phyloP scores from a whole-genome alignment of 2,329 filamentous ascomycete genomes.

The Fusarium avenaceum region DNA sequence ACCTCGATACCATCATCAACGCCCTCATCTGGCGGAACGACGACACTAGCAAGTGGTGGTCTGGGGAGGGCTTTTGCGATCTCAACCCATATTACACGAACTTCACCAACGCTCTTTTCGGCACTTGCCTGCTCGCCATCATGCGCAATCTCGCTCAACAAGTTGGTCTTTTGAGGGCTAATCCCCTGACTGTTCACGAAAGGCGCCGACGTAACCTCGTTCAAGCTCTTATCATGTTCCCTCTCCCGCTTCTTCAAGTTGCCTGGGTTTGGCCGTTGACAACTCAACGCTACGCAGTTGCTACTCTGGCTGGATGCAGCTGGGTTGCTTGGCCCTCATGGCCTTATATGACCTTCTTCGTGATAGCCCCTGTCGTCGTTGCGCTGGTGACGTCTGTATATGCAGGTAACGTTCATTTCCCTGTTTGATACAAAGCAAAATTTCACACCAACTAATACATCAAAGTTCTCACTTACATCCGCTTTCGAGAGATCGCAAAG shows the following conservation, averaged over 20 bases:
- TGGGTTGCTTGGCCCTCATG: slow-evolving; percentile 61
- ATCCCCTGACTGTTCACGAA: slow-evolving; percentile 58
- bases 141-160: slow-evolving; percentile 67
- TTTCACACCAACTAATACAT: background rate
- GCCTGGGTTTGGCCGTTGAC: slow-evolving; percentile 63
- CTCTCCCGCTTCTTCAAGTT: slow-evolving; percentile 64
- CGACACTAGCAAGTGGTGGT: slow-evolving; percentile 64
- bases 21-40: slow-evolving; percentile 67
- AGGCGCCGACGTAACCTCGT: slow-evolving; percentile 58
- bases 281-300: slow-evolving; percentile 63
- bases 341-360: slow-evolving; percentile 64
- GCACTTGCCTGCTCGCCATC: slow-evolving; percentile 66
- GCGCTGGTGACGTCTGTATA: slow-evolving; percentile 61
- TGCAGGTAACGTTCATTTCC: slow-evolving; percentile 59
- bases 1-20: slow-evolving; percentile 64
- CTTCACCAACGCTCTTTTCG: slow-evolving; percentile 61
- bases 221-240: slow-evolving; percentile 69
- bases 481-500: slow-evolving; percentile 62
- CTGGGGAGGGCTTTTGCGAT: slow-evolving; percentile 68
- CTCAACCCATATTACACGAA: slow-evolving; percentile 64
- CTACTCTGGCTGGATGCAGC: slow-evolving; percentile 64
- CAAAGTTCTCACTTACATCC: slow-evolving; percentile 61
- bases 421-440: background rate
- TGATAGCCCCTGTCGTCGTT: slow-evolving; percentile 61
- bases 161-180: slow-evolving; percentile 61